phyloP scores from a whole-genome alignment of 148 eudicot species.

The Fagopyrum tataricum region DNA sequence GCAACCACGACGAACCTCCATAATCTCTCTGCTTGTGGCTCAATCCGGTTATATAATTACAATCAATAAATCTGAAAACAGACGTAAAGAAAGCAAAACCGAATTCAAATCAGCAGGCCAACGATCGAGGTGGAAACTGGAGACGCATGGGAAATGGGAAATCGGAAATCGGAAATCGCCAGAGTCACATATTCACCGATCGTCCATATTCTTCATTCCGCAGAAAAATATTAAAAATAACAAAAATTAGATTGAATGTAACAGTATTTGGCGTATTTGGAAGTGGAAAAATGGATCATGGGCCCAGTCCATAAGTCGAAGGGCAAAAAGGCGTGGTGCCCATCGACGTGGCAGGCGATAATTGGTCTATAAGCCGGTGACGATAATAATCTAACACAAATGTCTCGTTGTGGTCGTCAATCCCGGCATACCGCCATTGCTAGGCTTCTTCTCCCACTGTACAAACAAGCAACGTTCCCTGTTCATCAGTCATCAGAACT shows the following conservation, averaged over 20 bases:
- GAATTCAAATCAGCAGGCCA: neutral
- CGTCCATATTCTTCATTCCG: neutral
- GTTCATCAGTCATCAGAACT: too few species aligned
- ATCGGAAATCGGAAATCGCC: neutral
- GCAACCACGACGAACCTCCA: too few species aligned
- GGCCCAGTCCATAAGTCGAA: slow-evolving; percentile 35
- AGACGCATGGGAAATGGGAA: neutral
- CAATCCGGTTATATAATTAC: neutral
- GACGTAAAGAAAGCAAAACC: neutral
- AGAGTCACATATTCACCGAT: neutral
- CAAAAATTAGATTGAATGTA: neutral
- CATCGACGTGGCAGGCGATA: too few species aligned
- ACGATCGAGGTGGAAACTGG: neutral
- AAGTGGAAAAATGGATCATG: slow-evolving; percentile 32
- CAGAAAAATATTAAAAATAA: too few species aligned
- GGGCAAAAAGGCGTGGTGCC: neutral
- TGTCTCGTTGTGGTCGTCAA: too few species aligned
- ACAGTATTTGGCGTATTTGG: too few species aligned
- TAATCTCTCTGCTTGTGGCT: too few species aligned
- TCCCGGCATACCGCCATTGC: too few species aligned
- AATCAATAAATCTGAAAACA: neutral
- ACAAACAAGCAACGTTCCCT: too few species aligned
- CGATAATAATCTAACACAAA: too few species aligned
- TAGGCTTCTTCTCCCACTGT: too few species aligned
- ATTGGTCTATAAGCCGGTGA: too few species aligned